Percentiles rank a stretch among this genome's conserved stretches.
phyloP scores from a whole-genome alignment of 768 basidiomycete species.

The Cantharellus anzutake region DNA sequence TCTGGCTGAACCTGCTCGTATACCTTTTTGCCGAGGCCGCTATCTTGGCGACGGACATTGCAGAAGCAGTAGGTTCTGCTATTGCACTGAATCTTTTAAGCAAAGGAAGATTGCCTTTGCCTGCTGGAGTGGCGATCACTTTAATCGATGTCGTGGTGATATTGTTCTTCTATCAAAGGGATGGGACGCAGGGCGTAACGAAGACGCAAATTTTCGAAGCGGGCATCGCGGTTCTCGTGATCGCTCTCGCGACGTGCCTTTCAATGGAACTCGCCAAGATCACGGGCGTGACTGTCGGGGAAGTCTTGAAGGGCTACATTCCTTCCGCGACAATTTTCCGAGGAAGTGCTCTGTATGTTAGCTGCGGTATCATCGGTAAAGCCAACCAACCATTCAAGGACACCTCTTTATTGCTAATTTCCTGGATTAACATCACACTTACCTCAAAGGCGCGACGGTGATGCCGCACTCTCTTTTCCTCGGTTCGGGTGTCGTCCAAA shows the following conservation, averaged over 20 bases:
- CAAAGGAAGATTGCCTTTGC: conserved; percentile 15
- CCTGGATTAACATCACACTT: neutral
- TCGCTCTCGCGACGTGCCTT: conserved; percentile 23
- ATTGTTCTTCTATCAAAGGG: conserved; percentile 10
- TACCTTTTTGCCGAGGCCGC: conserved; percentile 17
- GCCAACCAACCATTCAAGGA: neutral
- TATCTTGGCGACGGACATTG: conserved; percentile 22
- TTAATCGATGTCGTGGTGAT: conserved; percentile 18
- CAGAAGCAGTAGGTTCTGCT: conserved; percentile 25
- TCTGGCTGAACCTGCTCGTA: conserved; percentile 1
- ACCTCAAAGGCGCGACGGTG: conserved; percentile 19
- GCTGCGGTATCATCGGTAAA: conserved; percentile 10
- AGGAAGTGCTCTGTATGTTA: conserved; percentile 8
- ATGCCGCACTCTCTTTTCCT: conserved; percentile 27
- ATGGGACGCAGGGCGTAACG: neutral
- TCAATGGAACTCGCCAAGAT: conserved; percentile 23
- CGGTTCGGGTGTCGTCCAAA: conserved; percentile 1
- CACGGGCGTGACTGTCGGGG: conserved; percentile 17
- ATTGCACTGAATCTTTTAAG: conserved; percentile 23
- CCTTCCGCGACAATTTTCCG: conserved; percentile 14
- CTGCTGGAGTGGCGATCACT: conserved; percentile 17
- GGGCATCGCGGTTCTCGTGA: conserved; percentile 4
- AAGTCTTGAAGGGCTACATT: conserved; percentile 22
- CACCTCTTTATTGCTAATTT: neutral
- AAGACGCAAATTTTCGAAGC: conserved; percentile 5